Evolutionary conservation across 2,329 filamentous ascomycete species (phyloP), one percentile per base, ranked within the genome.

Genomic region (Colletotrichum cereale): DNA sequence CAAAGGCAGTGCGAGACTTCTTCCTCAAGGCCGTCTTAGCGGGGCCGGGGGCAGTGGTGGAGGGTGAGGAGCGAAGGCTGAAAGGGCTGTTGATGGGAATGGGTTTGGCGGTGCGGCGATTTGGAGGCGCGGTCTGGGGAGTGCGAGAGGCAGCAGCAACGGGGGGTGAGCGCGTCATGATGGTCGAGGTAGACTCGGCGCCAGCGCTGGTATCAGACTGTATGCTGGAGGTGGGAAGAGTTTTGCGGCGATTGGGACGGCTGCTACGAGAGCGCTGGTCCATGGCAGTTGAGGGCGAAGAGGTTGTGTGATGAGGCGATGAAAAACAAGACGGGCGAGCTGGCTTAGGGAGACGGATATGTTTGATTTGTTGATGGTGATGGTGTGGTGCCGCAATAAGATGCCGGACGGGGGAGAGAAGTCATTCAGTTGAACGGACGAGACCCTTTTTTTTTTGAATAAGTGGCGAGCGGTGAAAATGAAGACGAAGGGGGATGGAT

Each of bases 91-190:
- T 71, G 40, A 72, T 50, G 36, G 55, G 21, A 40, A 57, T 44
- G 40, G 66, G 60, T 48, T 71, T 72, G n/a, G 60, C 21, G 57
- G 40, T 66, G 16, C 73, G 67, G 24, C 73, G 73, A 21, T 65
- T 67, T 18, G 44, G 71, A 63, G 73, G 71, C 16, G 71, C 73
- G 24, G 73, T 74, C 60, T 73, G 73, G 26, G 73, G 73, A 29
- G 73, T 73, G 38, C 64, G 71, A 6, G 72, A 66, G 18, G 66
- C 58, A 24, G 66, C 58, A 24, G 66, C 34, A 26, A 62, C 48
- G 11, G 65, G 65, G 31, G 72, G 72, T 47, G 72, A 73, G 58
- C 68, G 65, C 52, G 69, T 69, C 60, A 72, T 69, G 64, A 61
- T 66, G 71, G 44, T 67, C 5, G 71, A 62, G 34, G 48, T 66